Evolutionary conservation across 1,284 basidiomycete species (phyloP).

Genomic region (Ustilago esculenta): DNA sequence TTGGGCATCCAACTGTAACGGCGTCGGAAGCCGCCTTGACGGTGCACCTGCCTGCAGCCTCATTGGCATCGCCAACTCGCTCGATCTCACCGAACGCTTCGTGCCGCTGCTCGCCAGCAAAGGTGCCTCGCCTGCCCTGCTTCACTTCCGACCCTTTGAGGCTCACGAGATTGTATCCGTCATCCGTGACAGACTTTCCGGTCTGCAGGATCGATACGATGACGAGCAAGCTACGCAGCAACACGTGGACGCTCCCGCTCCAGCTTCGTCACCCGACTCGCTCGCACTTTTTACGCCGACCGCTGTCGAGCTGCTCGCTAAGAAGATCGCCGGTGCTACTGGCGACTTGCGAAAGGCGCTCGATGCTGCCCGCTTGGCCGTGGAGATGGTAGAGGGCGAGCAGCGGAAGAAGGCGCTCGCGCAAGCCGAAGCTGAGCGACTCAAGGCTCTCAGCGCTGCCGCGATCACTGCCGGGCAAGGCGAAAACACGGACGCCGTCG

Average conservation of each 20-base stretch:
- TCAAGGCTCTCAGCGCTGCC: conserved; percentile 1
- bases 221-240: conserved; percentile 2
- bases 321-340: conserved; percentile 67
- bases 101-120: conserved; percentile 60
- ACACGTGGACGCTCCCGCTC: background rate
- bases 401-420: conserved; percentile 47
- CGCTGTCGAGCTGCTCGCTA: conserved; percentile 68
- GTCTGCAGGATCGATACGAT: conserved; percentile 53
- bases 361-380: conserved; percentile 65
- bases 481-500: background rate
- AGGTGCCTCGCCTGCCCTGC: conserved; percentile 63
- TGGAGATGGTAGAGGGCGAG: conserved; percentile 66
- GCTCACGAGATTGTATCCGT: conserved; percentile 67
- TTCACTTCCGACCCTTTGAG: conserved; percentile 68
- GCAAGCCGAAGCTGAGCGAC: conserved; percentile 18
- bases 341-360: conserved; percentile 68
- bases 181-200: conserved; percentile 63
- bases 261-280: conserved; percentile 1
- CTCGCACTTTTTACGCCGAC: conserved; percentile 65
- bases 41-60: conserved; percentile 28
- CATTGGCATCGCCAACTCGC: conserved; percentile 62
- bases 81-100: conserved; percentile 64
- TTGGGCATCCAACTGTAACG: conserved; percentile 37
- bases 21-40: conserved; percentile 1
- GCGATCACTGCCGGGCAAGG: background rate